A percentile compares a stretch with the other conserved stretches of the same genome.
Evolutionary conservation across 2,329 filamentous ascomycete genomes (phyloP).

Genomic region (Raffaelea ambrosiae): DNA sequence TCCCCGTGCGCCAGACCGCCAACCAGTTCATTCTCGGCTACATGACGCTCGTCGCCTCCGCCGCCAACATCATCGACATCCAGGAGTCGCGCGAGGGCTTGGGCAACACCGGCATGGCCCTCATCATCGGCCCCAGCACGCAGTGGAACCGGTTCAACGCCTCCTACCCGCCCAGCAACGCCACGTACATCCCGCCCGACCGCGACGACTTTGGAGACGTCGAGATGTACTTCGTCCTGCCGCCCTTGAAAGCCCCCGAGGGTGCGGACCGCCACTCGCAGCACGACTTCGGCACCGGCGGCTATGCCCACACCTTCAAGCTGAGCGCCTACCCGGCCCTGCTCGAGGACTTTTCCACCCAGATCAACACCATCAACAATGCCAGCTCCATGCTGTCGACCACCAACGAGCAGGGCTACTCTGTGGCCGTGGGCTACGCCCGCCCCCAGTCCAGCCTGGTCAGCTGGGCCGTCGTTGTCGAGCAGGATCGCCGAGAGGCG

Average conservation of each 20-base stretch:
- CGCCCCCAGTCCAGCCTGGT: slow-evolving; percentile 59
- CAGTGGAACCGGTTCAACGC: slow-evolving; percentile 55
- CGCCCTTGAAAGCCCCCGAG: slow-evolving; percentile 31
- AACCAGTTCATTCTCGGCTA: slow-evolving; percentile 66
- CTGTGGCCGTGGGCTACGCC: slow-evolving; percentile 75
- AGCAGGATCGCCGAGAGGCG: slow-evolving; percentile 66
- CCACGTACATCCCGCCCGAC: slow-evolving; percentile 30
- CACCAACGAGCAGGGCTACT: slow-evolving; percentile 59
- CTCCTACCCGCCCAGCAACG: slow-evolving; percentile 35
- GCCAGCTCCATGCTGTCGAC: slow-evolving; percentile 62
- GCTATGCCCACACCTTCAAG: slow-evolving; percentile 43
- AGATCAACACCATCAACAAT: slow-evolving; percentile 48
- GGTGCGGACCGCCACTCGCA: slow-evolving; percentile 38
- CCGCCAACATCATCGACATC: slow-evolving; percentile 53
- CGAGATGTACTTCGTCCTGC: slow-evolving; percentile 51
- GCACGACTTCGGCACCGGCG: slow-evolving; percentile 32
- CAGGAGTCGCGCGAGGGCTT: slow-evolving; percentile 60
- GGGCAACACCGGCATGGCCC: slow-evolving; percentile 57
- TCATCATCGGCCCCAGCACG: slow-evolving; percentile 61
- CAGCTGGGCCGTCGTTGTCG: slow-evolving; percentile 76
- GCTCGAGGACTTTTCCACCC: slow-evolving; percentile 46
- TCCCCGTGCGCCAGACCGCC: slow-evolving; percentile 64
- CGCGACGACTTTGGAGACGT: slow-evolving; percentile 30
- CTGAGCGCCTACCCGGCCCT: slow-evolving; percentile 56
- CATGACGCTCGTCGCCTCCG: slow-evolving; percentile 71